Evolutionary conservation across 768 basidiomycete species (phyloP), one percentile per base, ranked within the genome.

Genomic region (Boletus huronensis): DNA sequence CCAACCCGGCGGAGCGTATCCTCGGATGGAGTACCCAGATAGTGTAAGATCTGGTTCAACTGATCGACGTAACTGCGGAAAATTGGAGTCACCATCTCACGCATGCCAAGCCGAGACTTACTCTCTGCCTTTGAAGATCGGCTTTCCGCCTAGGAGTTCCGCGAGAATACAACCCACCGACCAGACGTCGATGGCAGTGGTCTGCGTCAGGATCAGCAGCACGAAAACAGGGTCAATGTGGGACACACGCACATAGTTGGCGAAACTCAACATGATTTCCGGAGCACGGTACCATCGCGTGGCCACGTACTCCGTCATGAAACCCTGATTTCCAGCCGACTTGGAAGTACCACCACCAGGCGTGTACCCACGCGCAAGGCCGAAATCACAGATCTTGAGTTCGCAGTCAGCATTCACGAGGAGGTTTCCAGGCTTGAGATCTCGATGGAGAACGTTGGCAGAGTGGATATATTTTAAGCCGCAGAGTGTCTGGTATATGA

Each of bases 271-370:
- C 97, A 98, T 99, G 73, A 98, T 99, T 75, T 99, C 97, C 0
- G 97, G 96, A 21, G 96, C 96, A 34, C 96, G 80, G 70, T 99
- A 99, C 96, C 96, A 98, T 53, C 96, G 81, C 8, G 96, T 99
- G n/a, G 96, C 96, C 31, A 98, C 90, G 70, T 96, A 98, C 74
- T 98, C 97, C 0, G 97, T 98, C 96, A 98, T 98, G 75, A 98
- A 98, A 0, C 96, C 96, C 65, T 88, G 88, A 64, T 90, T 89
- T 35, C 87, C 85, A 21, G 87, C 84, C 1, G 85, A 79, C 59
- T 79, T 84, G 49, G 83, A 86, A 34, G 81, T 83, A 32, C 88
- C 87, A 43, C 86, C 82, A 19, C 88, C 90, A 5, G 92, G 92
- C 21, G 88, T 92, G 72, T 94, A 96, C 3, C 94, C 94, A 67